Conservation (phyloP, 345 rosid species). For the Clarkia xantiana region DNA sequence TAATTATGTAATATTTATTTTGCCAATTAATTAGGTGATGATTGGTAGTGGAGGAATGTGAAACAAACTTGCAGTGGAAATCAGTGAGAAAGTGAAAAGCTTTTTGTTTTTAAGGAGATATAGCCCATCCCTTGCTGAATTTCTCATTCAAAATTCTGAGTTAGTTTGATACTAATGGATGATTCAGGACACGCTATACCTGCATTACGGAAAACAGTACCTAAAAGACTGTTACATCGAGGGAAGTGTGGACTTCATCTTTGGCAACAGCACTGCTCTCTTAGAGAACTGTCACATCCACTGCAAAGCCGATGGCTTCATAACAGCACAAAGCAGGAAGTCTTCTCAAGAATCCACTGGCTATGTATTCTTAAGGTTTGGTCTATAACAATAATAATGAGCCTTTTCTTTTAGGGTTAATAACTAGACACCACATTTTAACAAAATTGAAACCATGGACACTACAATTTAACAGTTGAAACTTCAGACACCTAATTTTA, state of each 20-base stretch:
- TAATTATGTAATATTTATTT: too few species aligned
- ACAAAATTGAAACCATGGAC: too few species aligned
- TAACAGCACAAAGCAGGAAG: conserved; percentile 96
- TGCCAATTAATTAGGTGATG: too few species aligned
- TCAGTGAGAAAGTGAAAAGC: not conserved
- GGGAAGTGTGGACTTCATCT: conserved; percentile 90
- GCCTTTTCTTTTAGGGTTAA: too few species aligned
- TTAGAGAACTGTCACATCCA: conserved; percentile 95
- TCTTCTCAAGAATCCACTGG: conserved; percentile 88
- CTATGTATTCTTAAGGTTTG: conserved; percentile 78
- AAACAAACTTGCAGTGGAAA: not conserved
- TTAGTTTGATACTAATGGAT: not conserved
- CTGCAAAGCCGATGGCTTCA: conserved; percentile 75
- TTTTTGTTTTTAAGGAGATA: too few species aligned
- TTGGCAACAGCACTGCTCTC: conserved; percentile 87
- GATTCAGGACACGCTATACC: conserved; percentile 77
- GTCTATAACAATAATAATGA: too few species aligned
- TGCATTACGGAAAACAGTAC: conserved; percentile 87
- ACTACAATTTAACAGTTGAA: too few species aligned
- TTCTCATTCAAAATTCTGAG: too few species aligned
- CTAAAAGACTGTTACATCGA: conserved; percentile 81
- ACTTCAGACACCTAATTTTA: too few species aligned
- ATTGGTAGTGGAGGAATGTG: too few species aligned
- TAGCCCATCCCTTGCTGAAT: too few species aligned
- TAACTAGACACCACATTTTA: too few species aligned